Base-by-base conservation (phyloP, 139 green algal genomes). In the Tetraselmis chui region DNA sequence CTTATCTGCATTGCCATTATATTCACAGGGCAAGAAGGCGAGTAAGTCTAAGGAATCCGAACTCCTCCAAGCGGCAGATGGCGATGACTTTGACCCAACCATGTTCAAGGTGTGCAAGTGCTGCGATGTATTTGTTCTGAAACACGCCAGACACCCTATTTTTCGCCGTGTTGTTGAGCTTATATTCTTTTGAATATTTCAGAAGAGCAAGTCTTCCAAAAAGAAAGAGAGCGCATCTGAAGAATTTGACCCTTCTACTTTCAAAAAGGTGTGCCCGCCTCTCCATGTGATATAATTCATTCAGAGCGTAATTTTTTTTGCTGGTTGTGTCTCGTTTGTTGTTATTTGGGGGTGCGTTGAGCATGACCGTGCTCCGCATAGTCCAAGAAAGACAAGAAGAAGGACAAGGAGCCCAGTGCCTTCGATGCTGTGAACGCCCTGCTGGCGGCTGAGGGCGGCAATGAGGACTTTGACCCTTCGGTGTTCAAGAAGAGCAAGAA, bases 341-440 rank as follows among this genome's bases (percentile, higher is more conserved):
- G n/a, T n/a, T n/a, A n/a, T n/a, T n/a, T n/a, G n/a, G n/a, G n/a
- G n/a, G n/a, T n/a, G n/a, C n/a, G n/a, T n/a, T n/a, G n/a, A n/a
- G n/a, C n/a, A n/a, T n/a, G n/a, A n/a, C 45, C 11, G 45, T 67
- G 45, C 45, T 67, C 11, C 45, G 45, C 45, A 18, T 18, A 67
- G 45, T 67, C 45, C 45, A 67, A 67, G 45, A 67, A 67, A 18
- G 45, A 67, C 45, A 83, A 83, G 79, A 88, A 88, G 85, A 84
- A 84, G 76, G 82, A 11, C 32, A 67, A 67, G 45, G 45, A 67
- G 45, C 23, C 29, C 18, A 77, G 75, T 30, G 77, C 58, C 24
- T 83, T 84, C 24, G 77, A 80, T 28, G 85, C 88, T 31, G 27
- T 90, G 18, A 76, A 81, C 31, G 81, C 80, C 22, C 31, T 88